Evolutionary conservation across 2,329 filamentous ascomycete genomes (phyloP), one percentile per base, ranked within the genome.

Genomic region (Trichoderma afroharzianum): DNA sequence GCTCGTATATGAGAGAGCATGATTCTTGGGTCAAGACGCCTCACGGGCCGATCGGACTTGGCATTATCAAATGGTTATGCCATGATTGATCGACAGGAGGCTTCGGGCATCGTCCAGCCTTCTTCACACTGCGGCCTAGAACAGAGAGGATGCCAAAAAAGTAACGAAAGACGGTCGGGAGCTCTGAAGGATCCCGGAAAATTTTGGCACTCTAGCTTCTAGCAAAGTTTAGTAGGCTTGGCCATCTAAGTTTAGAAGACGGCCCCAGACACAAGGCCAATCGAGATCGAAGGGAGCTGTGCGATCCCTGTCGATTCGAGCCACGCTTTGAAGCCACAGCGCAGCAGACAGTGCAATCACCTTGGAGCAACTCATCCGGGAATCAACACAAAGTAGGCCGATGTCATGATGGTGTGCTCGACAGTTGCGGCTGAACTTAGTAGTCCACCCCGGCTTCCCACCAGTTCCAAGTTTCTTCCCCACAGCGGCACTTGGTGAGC

Each of bases 371-470:
- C 39, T 69, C 67, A n/a, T 61, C 67, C 67, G 57, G 14, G 55
- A n/a, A 36, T 28, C 55, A 18, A 15, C 28, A 7, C 28, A 68
- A 68, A 33, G 55, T 61, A 59, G 39, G 39, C 26, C 28, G 28
- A 50, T 62, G 57, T 36, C 57, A 50, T 69, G 47, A 58, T 69
- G 67, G 67, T 69, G 39, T 62, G 57, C 39, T 62, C 50, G 15
- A 53, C 67, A 69, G 67, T 69, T 69, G 67, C 67, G 67, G 67
- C 67, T 69, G 67, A 69, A 69, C 67, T 69, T 53, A 62, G 39
- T 36, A 32, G 28, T 53, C 57, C 66, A 30, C 28, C 28, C 26
- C 39, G 15, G 63, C 63, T 30, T 58, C 21, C 18, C 14, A 11
- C 15, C 36, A 66, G 39, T 36, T 55, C 30, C 28, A 30, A 64